Conservation (phyloP, 371 early-diverging fungal genomes). For the Mortierella sp. region DNA sequence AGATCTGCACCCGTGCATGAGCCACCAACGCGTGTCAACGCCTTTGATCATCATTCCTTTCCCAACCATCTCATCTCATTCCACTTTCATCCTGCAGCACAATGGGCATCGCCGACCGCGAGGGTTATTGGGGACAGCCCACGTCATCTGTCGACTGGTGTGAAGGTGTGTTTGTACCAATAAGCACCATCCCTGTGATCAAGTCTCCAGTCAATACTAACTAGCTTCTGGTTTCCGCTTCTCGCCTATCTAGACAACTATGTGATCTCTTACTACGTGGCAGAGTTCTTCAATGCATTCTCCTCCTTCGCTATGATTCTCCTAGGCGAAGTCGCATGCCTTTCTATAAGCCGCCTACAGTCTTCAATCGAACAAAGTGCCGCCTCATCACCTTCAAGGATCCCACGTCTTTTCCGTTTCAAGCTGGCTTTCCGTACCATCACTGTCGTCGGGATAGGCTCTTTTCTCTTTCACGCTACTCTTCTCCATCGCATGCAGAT, state of each 20-base stretch:
- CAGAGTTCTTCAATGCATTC: constrained; percentile 77
- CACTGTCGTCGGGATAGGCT: constrained; percentile 70
- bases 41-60: not conserved
- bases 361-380: constrained; percentile 16
- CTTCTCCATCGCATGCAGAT: constrained; percentile 68
- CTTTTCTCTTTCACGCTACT: constrained; percentile 73
- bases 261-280: constrained; percentile 63
- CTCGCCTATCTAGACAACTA: constrained; percentile 61
- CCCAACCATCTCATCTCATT: not conserved
- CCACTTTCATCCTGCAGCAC: not conserved
- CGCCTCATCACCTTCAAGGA: not conserved
- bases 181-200: not conserved
- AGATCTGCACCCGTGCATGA: no score
- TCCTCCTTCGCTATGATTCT: constrained; percentile 71
- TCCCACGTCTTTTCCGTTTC: constrained; percentile 40
- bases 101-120: constrained; percentile 4
- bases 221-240: no score
- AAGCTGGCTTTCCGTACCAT: constrained; percentile 51
- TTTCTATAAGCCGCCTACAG: constrained; percentile 53
- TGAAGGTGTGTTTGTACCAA: no score
- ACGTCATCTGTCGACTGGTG: constrained; percentile 54
- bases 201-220: no score
- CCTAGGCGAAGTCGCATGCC: constrained; percentile 64
- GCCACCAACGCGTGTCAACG: no score
- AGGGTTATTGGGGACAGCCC: constrained; percentile 47